Evolutionary conservation across 2,329 filamentous ascomycete species (phyloP).

Genomic region (Dothistroma pini): DNA sequence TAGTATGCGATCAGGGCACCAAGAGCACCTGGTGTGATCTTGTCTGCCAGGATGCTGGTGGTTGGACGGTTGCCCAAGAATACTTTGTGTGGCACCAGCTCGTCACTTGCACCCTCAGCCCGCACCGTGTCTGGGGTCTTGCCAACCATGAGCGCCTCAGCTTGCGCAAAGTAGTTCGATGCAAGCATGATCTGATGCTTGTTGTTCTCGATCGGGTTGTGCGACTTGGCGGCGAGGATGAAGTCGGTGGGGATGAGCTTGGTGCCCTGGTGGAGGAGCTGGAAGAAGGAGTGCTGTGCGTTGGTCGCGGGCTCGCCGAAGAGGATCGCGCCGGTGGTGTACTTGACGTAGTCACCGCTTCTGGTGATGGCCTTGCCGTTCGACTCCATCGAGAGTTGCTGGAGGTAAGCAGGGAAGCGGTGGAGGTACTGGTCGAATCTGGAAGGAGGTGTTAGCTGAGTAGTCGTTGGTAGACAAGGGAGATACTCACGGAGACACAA

Average conservation of each 20-base stretch:
- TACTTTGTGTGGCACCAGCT: constrained; percentile 94
- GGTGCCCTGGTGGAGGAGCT: constrained; percentile 97
- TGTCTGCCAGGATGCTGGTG: constrained; percentile 86
- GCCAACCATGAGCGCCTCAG: constrained; percentile 82
- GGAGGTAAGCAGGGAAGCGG: constrained; percentile 97
- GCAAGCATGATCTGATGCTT: constrained; percentile 96
- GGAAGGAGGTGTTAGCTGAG: constrained; percentile 23
- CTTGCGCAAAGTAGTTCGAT: constrained; percentile 87
- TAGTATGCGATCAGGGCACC: constrained; percentile 98
- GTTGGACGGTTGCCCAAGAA: constrained; percentile 98
- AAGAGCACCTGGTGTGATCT: constrained; percentile 90
- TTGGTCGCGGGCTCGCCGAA: constrained; percentile 99
- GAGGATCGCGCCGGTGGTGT: constrained; percentile 92
- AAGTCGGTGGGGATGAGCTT: constrained; percentile 99
- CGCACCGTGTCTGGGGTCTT: constrained; percentile 79
- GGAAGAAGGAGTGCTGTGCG: constrained; percentile 99
- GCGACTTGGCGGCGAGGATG: constrained; percentile 90
- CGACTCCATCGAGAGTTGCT: constrained; percentile 99
- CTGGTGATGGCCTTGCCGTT: constrained; percentile 98
- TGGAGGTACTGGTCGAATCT: constrained; percentile 99
- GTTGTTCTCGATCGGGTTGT: constrained; percentile 91
- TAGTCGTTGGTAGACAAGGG: constrained; percentile 3
- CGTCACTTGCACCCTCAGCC: constrained; percentile 67
- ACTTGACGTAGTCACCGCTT: constrained; percentile 83
- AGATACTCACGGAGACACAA: constrained; percentile 81